Conservation (phyloP, 2,329 filamentous ascomycete species). For the Neofusicoccum ribis region DNA sequence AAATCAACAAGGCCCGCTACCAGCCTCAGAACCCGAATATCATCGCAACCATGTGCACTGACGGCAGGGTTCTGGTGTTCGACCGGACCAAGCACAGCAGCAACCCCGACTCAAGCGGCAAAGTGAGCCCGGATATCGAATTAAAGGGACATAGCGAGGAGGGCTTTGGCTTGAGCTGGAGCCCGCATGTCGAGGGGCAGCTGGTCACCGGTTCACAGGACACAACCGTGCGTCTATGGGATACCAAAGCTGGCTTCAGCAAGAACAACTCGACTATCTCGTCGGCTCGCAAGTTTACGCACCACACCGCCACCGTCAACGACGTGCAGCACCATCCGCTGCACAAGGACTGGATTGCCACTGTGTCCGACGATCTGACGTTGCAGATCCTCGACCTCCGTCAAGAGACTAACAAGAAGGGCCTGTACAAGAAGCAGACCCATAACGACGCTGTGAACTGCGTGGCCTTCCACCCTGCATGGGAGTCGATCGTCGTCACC, state of each 20-base stretch:
- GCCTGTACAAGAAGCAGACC: constrained; percentile 70
- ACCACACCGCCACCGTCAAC: constrained; percentile 90
- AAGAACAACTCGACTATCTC: constrained; percentile 69
- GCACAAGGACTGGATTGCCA: constrained; percentile 77
- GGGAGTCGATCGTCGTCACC: constrained; percentile 87
- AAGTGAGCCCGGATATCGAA: constrained; percentile 78
- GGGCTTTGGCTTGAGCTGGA: constrained; percentile 93
- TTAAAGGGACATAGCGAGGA: constrained; percentile 83
- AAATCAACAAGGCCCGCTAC: constrained; percentile 98
- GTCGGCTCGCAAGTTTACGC: constrained; percentile 74
- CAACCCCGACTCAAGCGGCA: constrained; percentile 63
- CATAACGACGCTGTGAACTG: constrained; percentile 94
- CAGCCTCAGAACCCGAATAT: constrained; percentile 97
- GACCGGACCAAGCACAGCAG: constrained; percentile 92
- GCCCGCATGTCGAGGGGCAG: constrained; percentile 75
- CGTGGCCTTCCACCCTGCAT: constrained; percentile 89
- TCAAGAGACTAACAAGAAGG: constrained; percentile 62
- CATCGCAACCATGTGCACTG: constrained; percentile 87
- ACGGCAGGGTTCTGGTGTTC: constrained; percentile 87
- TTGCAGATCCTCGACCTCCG: constrained; percentile 91
- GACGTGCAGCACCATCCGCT: constrained; percentile 95
- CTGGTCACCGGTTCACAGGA: constrained; percentile 92
- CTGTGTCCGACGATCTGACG: constrained; percentile 91
- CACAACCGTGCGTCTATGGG: constrained; percentile 88
- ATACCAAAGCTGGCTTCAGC: constrained; percentile 71